A percentile compares a stretch with the other conserved stretches of the same genome.
Evolutionary conservation across 2,329 filamentous ascomycete genomes (phyloP).

Genomic region (Xylaria arbuscula): DNA sequence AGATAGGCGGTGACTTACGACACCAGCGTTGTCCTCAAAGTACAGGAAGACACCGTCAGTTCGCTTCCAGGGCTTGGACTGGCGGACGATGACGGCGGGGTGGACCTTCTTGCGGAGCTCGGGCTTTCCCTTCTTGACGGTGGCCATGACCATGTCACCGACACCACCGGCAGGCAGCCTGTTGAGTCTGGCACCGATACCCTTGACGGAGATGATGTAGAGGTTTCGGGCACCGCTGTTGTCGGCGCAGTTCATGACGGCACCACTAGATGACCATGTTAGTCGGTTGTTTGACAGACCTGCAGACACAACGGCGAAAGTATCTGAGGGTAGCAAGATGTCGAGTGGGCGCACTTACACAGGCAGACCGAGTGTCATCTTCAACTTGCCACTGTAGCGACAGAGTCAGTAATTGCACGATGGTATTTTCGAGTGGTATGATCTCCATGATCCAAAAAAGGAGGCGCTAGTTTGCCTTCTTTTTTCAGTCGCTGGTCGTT

Average conservation of each 20-base stretch:
- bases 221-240: constrained; percentile 35
- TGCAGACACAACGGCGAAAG: neutral
- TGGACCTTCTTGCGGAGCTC: constrained; percentile 99
- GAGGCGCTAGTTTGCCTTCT: neutral
- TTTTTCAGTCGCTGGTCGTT: neutral
- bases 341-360: constrained; percentile 75
- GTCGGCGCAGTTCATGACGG: constrained; percentile 23
- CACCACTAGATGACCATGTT: neutral
- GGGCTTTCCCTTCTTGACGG: constrained; percentile 78
- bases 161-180: constrained; percentile 41
- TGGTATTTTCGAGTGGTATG: neutral
- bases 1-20: constrained; percentile 72
- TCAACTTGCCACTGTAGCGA: constrained; percentile 83
- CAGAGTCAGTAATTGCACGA: constrained; percentile 23
- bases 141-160: constrained; percentile 44
- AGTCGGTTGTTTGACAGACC: no score
- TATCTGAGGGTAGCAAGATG: constrained; percentile 38
- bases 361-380: constrained; percentile 99
- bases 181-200: constrained; percentile 40
- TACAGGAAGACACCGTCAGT: constrained; percentile 99
- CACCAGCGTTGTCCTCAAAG: constrained; percentile 99
- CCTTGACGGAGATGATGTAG: constrained; percentile 40
- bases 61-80: constrained; percentile 82
- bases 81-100: constrained; percentile 98
- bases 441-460: neutral